A percentile compares a stretch with the other conserved stretches of the same genome.
phyloP scores from a whole-genome alignment of 2,329 filamentous ascomycete species.

The Colletotrichum euphorbiae region DNA sequence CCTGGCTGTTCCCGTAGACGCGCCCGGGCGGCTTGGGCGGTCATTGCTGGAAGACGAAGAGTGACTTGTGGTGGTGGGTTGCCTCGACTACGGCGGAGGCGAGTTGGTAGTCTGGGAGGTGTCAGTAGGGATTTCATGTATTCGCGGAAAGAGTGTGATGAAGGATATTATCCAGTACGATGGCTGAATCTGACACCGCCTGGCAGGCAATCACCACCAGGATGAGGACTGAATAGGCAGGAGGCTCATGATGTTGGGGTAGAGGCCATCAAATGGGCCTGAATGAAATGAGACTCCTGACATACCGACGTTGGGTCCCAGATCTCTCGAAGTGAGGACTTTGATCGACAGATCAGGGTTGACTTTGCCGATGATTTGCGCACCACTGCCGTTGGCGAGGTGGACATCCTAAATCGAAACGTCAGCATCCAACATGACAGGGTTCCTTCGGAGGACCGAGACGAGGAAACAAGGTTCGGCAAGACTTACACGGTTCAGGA shows the following conservation, averaged over 20 bases:
- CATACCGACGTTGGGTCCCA: constrained; percentile 77
- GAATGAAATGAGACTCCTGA: constrained; percentile 40
- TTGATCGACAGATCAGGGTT: constrained; percentile 78
- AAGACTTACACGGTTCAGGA: constrained; percentile 76
- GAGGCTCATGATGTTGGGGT: too few relatives aligned
- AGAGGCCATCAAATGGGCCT: too few relatives aligned
- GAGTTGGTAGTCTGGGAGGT: constrained; percentile 75
- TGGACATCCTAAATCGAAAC: constrained; percentile 70
- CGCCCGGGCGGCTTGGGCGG: constrained; percentile 41
- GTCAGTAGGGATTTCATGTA: background rate
- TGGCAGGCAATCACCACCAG: too few relatives aligned
- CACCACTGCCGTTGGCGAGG: constrained; percentile 75
- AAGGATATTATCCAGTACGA: too few relatives aligned
- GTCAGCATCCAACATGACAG: background rate
- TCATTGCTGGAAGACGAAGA: constrained; percentile 76
- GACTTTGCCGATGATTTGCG: constrained; percentile 85
- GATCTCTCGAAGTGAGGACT: constrained; percentile 75
- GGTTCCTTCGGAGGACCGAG: too few relatives aligned
- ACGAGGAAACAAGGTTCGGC: too few relatives aligned
- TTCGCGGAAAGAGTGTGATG: background rate
- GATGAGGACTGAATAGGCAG: too few relatives aligned
- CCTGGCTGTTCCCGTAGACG: constrained; percentile 43
- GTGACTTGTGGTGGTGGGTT: constrained; percentile 82
- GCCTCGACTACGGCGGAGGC: constrained; percentile 85
- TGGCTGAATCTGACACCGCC: too few relatives aligned